phyloP scores from a whole-genome alignment of 768 basidiomycete genomes.

The Boletus subcaerulescens region DNA sequence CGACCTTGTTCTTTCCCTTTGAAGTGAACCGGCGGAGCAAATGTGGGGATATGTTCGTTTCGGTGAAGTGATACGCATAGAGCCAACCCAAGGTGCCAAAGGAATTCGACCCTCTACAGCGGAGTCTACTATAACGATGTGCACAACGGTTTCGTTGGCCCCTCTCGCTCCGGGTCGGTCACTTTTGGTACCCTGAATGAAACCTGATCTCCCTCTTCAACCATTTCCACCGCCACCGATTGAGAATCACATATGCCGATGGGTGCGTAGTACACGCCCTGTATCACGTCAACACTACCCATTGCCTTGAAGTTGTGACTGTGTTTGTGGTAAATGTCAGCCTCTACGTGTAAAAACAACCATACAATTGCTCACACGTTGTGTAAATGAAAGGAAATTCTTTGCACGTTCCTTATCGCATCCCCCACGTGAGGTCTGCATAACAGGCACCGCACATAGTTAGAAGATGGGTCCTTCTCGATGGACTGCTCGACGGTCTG shows the following conservation, averaged over 20 bases:
- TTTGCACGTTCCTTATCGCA: neutral
- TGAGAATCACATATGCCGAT: neutral
- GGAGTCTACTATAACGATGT: too few relatives aligned
- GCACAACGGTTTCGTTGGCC: too few relatives aligned
- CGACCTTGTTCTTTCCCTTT: too few relatives aligned
- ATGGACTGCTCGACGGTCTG: constrained; percentile 2
- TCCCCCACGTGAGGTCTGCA: neutral
- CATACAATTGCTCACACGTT: neutral
- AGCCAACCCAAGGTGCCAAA: too few relatives aligned
- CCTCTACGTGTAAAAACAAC: too few relatives aligned
- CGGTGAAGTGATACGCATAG: too few relatives aligned
- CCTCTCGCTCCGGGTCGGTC: too few relatives aligned
- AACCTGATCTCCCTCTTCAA: neutral
- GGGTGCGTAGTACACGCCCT: neutral
- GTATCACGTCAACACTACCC: neutral
- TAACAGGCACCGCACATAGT: neutral
- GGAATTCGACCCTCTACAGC: too few relatives aligned
- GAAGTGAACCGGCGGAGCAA: too few relatives aligned
- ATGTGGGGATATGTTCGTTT: too few relatives aligned
- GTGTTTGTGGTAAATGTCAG: neutral
- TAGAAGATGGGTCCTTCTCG: neutral
- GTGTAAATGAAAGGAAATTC: neutral
- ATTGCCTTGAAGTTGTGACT: neutral
- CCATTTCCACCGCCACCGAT: neutral
- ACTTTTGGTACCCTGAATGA: neutral